Evolutionary conservation across 1,284 basidiomycete genomes (phyloP), one percentile per base, ranked within the genome.

Genomic region (Malassezia dermatis): DNA sequence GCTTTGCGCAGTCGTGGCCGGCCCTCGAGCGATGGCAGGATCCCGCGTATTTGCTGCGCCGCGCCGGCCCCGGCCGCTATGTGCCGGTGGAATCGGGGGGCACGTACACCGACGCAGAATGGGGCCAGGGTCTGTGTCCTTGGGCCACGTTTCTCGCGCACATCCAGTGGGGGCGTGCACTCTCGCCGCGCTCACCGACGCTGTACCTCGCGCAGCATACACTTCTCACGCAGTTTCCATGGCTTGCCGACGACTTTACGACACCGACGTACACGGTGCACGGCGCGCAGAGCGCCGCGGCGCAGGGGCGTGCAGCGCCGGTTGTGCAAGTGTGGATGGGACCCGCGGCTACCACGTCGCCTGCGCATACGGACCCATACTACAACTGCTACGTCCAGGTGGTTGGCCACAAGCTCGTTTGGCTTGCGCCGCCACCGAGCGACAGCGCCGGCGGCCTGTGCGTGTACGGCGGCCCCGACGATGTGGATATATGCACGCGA

Each of bases 311-410:
- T 32, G 31, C 31, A 12, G 27, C 10, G 19, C 44, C 44, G 10
- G 79, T 88, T 7, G 75, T 88, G 31, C 94, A 91, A 69, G 84
- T 82, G 2, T 96, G 91, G 91, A 71, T 95, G 1, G 91, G 91
- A 0, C 86, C 86, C 0, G 78, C 76, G 53, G 81, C 81, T 15
- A 83, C 86, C 0, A 70, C 84, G 46, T 88, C 86, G 8, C 90
- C 90, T 4, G 88, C 91, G 2, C 91, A 96, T 76, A 89, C 84
- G 13, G 91, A 96, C 72, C 89, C 90, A 0, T 94, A 85, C 76
- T 88, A 82, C 77, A 96, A 96, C 73, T 81, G 86, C 61, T 96
- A 88, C 74, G 88, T 84, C 1, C 91, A 96, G 78, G 81, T 93
- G 4, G 83, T 88, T 3, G 91, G 90, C 11, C 75, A 78, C 10